Percentiles rank a stretch among this genome's conserved stretches.
These are phyloP conservation scores for Ogataea nitratoaversa DNA, from an alignment of 805 yeast genomes.

Conservation along the genomic window DNA sequence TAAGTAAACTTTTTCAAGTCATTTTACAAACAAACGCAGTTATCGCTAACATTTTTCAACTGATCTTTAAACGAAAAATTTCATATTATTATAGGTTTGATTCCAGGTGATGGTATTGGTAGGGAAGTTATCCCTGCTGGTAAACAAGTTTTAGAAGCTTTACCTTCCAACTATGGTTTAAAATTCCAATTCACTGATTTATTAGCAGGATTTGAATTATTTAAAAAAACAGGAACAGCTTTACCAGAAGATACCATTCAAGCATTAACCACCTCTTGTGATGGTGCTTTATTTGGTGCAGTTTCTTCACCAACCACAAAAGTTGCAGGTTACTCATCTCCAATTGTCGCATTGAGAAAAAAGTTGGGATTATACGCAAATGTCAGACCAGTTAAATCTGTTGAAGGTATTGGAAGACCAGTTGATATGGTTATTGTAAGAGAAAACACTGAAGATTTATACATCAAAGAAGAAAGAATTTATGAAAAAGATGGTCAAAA, in stretches of 20 bases:
- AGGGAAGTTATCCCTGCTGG: conserved; percentile 98
- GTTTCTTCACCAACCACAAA: conserved; percentile 92
- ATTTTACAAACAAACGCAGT: conserved; percentile 2
- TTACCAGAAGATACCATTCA: conserved; percentile 90
- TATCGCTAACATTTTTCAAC: conserved; percentile 8
- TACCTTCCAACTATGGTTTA: conserved; percentile 72
- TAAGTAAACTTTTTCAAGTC: conserved; percentile 9
- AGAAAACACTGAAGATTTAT: conserved; percentile 97
- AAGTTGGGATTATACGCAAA: conserved; percentile 92
- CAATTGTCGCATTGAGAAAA: conserved; percentile 97
- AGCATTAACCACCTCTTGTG: conserved; percentile 72
- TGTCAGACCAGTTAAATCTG: conserved; percentile 96
- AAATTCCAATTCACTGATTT: conserved; percentile 82
- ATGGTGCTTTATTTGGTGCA: conserved; percentile 97
- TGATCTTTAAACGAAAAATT: background rate
- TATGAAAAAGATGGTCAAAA: conserved; percentile 77
- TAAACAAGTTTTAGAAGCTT: conserved; percentile 73
- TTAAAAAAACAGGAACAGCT: conserved; percentile 93
- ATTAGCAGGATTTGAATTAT: conserved; percentile 92
- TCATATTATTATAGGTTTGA: conserved; percentile 45
- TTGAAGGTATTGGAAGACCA: conserved; percentile 77
- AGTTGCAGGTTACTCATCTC: conserved; percentile 96
- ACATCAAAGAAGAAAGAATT: conserved; percentile 86
- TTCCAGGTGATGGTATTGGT: conserved; percentile 99
- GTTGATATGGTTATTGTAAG: conserved; percentile 98